Evolutionary conservation across 176 grass and related monocot species (phyloP).

Genomic region (Oryza glaberrima): DNA sequence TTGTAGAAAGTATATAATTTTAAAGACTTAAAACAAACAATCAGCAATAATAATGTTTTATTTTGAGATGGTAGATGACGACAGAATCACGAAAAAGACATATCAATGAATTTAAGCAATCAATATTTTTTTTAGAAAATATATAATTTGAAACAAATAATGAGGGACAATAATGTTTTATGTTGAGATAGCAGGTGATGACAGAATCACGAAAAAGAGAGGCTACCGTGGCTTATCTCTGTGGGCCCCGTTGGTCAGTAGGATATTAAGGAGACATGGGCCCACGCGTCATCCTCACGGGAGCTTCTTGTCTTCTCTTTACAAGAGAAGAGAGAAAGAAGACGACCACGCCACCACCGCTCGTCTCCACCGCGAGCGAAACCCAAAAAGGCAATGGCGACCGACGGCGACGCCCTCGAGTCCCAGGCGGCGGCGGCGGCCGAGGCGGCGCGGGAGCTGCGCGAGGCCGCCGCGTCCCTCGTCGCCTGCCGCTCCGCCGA

Average conservation of each 20-base stretch:
- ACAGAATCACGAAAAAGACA: too few species aligned
- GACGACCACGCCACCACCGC: not conserved
- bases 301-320: not conserved
- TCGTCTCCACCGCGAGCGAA: not conserved
- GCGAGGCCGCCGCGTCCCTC: conserved; percentile 62
- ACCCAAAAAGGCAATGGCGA: conserved; percentile 19
- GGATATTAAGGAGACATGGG: not conserved
- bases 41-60: not conserved
- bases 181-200: not conserved
- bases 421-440: conserved; percentile 57
- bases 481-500: conserved; percentile 47
- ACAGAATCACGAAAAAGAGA: not conserved
- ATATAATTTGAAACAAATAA: too few species aligned
- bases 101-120: too few species aligned
- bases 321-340: not conserved
- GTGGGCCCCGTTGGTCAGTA: not conserved
- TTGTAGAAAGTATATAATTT: too few species aligned
- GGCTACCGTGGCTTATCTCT: not conserved
- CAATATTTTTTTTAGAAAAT: too few species aligned
- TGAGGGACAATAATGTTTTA: not conserved
- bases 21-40: too few species aligned
- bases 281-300: not conserved
- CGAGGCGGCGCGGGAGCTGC: conserved; percentile 76
- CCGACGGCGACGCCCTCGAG: conserved; percentile 41
- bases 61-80: not conserved